Conservation (phyloP, 176 grass and related monocot species). For the Thinopyrum elongatum region DNA sequence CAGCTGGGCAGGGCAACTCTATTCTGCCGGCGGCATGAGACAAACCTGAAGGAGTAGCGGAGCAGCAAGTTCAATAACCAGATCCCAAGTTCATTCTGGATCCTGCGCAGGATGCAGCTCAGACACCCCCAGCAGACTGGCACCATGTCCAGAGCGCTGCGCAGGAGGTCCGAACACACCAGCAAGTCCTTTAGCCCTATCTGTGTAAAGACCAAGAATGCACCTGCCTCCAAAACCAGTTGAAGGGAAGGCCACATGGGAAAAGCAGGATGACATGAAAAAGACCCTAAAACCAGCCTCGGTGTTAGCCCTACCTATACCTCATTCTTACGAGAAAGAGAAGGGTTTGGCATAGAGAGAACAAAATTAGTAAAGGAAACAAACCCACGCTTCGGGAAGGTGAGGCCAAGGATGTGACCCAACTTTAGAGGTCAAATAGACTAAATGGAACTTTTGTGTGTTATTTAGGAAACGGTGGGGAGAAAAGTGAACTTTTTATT, state of each 20-base stretch:
- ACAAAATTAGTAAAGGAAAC: no score
- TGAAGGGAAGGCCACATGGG: neutral
- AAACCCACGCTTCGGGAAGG: no score
- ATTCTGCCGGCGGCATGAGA: neutral
- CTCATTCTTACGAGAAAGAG: no score
- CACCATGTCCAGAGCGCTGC: neutral
- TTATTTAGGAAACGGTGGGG: neutral
- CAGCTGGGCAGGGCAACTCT: neutral
- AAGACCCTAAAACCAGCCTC: neutral
- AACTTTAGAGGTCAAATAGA: slow-evolving; percentile 1
- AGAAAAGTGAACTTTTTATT: neutral
- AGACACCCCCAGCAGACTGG: neutral
- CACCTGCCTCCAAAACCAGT: slow-evolving; percentile 1
- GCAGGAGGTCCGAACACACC: neutral
- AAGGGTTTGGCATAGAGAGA: no score
- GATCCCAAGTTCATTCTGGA: neutral
- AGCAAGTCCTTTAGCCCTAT: neutral
- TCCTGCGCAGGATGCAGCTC: neutral
- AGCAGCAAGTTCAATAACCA: neutral
- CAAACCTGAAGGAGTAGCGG: neutral
- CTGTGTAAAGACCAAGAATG: neutral
- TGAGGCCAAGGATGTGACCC: neutral
- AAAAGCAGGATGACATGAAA: neutral
- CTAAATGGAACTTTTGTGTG: neutral
- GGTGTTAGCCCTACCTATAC: no score